Evolutionary conservation across 2,329 filamentous ascomycete genomes (phyloP).

Genomic region (Fonsecaea pugnacius): DNA sequence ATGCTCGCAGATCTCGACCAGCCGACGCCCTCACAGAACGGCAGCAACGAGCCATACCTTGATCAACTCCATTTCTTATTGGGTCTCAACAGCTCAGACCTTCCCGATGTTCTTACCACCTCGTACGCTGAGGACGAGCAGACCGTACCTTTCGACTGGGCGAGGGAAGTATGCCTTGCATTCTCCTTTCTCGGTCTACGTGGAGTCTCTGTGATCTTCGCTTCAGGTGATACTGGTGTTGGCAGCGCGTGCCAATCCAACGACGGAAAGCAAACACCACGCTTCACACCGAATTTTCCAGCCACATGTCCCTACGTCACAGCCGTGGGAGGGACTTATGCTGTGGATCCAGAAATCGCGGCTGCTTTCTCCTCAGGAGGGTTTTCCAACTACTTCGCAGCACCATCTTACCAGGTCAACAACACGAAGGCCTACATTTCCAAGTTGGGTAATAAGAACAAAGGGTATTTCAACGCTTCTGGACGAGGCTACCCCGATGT

Average conservation of each 20-base stretch:
- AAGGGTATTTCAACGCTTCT: conserved; percentile 54
- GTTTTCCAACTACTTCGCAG: conserved; percentile 56
- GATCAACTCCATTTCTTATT: conserved; percentile 66
- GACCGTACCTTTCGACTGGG: conserved; percentile 63
- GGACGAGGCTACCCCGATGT: conserved; percentile 68
- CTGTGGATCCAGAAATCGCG: conserved; percentile 58
- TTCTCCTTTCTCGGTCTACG: conserved; percentile 68
- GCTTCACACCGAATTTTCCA: conserved; percentile 61
- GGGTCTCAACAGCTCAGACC: conserved; percentile 54
- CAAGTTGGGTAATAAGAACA: conserved; percentile 47
- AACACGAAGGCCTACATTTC: conserved; percentile 53
- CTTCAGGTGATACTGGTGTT: conserved; percentile 66
- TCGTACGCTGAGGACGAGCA: conserved; percentile 73
- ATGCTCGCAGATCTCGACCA: conserved; percentile 56
- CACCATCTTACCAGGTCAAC: conserved; percentile 53
- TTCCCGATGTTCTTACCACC: conserved; percentile 69
- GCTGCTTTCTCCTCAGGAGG: conserved; percentile 58
- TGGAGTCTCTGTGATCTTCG: conserved; percentile 69
- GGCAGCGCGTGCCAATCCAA: conserved; percentile 61
- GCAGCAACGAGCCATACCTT: conserved; percentile 68
- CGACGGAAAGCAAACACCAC: conserved; percentile 58
- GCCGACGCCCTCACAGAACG: conserved; percentile 47
- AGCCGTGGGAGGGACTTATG: conserved; percentile 63
- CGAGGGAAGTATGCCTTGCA: conserved; percentile 63
- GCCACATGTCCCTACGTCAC: conserved; percentile 67